phyloP scores from a whole-genome alignment of 345 rosid species.

The Brassica napus region Da-Ae NC_063435.1:11275001-11275500 shows the following conservation, averaged over 20 bases:
- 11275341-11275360: no score
- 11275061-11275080: not conserved
- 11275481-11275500: no score
- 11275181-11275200: slow-evolving; percentile 13
- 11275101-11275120: not conserved
- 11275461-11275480: no score
- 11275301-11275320: slow-evolving; percentile 52
- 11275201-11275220: slow-evolving; percentile 29
- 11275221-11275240: slow-evolving; percentile 39
- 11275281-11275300: slow-evolving; percentile 46
- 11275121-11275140: not conserved
- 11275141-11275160: not conserved
- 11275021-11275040: not conserved
- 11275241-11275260: slow-evolving; percentile 13
- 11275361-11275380: no score
- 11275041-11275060: no score
- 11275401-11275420: no score
- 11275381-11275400: no score
- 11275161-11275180: not conserved
- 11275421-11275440: no score
- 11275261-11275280: slow-evolving; percentile 39
- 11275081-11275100: not conserved
- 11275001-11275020: not conserved
- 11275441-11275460: no score
- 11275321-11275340: no score